Percentiles rank a stretch among this genome's conserved stretches.
phyloP scores from a whole-genome alignment of 257 asterid species.

The Asclepias syriaca region DNA sequence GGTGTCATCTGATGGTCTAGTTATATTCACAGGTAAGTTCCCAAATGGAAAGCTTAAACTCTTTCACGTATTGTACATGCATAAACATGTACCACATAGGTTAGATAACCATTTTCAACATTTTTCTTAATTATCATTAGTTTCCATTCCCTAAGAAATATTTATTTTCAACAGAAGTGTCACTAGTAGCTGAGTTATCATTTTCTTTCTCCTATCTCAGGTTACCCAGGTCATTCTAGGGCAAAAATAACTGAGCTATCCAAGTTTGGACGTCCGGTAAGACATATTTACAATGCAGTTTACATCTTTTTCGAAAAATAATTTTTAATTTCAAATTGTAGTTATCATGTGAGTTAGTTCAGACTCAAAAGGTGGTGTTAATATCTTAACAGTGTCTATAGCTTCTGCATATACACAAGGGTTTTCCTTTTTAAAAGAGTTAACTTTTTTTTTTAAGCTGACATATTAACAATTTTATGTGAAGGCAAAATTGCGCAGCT shows the following conservation, averaged over 20 bases:
- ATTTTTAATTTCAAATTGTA: background rate
- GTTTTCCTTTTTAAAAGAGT: background rate
- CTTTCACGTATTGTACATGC: conserved; percentile 8
- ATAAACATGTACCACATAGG: background rate
- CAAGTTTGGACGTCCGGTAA: conserved; percentile 87
- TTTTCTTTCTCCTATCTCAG: conserved; percentile 23
- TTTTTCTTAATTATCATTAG: background rate
- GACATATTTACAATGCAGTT: conserved; percentile 9
- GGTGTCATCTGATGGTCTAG: conserved; percentile 75
- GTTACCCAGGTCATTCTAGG: conserved; percentile 63
- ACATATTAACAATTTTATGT: conserved; percentile 5
- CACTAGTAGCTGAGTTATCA: background rate
- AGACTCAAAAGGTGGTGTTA: background rate
- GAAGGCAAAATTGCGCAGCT: conserved; percentile 78
- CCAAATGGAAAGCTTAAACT: background rate
- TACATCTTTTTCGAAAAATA: background rate
- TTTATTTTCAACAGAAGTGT: background rate
- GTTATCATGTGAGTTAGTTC: background rate
- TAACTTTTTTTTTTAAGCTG: conserved; percentile 8
- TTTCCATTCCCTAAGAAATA: background rate
- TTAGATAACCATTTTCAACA: background rate
- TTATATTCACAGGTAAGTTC: conserved; percentile 63
- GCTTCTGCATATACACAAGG: background rate
- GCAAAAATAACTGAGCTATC: conserved; percentile 68
- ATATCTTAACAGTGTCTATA: background rate